Evolutionary conservation across 768 basidiomycete genomes (phyloP), one percentile per base, ranked within the genome.

Genomic region (Leccinum truebloodii): DNA sequence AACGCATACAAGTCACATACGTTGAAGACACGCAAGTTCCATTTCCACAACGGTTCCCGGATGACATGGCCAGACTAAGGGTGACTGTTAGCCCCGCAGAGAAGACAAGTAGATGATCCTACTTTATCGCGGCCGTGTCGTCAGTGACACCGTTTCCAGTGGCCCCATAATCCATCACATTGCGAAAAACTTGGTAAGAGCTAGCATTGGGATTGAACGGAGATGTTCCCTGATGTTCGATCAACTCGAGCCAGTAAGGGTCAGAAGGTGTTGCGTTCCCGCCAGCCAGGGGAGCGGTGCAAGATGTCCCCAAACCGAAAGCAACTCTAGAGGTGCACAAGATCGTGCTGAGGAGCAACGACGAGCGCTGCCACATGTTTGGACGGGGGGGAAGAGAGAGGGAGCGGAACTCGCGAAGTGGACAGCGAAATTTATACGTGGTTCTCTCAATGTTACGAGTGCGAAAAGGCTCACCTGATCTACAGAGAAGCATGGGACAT

Each of bases 81-180:
- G 55, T 18, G 35, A 30, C 13, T 22, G 46, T 48, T 14, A 48
- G 46, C 8, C 12, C 22, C 12, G 22, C 46, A 22, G 20, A 22
- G 10, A 48, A 14, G 12, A 48, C 12, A 22, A 48, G 13, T 6
- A 48, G 22, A 14, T 6, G 22, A 48, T 14, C 24, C 16, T 24
- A 86, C 88, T 88, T 90, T 71, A 90, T 90, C 1, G 91, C 89
- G 22, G 75, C 81, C 6, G 90, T 90, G 63, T 92, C 90, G 66
- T 92, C 90, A 6, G 85, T 82, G 2, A 84, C 73, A 57, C 90
- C 90, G 72, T 89, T 83, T n/a, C 78, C 79, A 55, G 71, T 76
- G 54, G 84, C 84, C 55, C 84, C 79, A 60, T 76, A 81, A 57
- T 80, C 78, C 61, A 88, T 90, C 52, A 92, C 90, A 66, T 91